These are phyloP conservation scores for Blastocrithidia nonstop DNA, from an alignment of 208 protist genomes.

Conservation along the genomic window DNA sequence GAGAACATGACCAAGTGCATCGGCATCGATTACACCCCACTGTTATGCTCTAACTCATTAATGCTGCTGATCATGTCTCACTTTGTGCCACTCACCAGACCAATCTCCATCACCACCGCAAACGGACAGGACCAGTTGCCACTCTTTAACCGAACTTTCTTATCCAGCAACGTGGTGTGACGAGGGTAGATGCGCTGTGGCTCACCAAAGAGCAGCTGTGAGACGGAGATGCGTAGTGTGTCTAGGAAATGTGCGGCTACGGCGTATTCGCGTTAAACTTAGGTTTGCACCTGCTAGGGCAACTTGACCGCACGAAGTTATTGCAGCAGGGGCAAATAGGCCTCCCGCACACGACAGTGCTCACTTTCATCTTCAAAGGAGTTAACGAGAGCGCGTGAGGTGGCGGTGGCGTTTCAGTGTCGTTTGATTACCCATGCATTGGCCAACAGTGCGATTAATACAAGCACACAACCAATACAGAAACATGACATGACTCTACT, in stretches of 20 bases:
- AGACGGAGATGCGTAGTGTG: conserved; percentile 4
- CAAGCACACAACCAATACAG: background rate
- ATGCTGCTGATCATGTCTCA: background rate
- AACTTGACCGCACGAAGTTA: conserved; percentile 6
- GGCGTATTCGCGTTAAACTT: conserved; percentile 7
- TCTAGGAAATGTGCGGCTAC: conserved; percentile 5
- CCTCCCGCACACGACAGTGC: background rate
- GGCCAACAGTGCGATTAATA: background rate
- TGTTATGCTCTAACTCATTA: too few relatives aligned
- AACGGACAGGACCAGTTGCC: background rate
- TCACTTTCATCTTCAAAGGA: conserved; percentile 2
- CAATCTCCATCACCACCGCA: background rate
- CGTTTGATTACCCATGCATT: background rate
- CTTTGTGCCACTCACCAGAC: background rate
- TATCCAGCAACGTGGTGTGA: background rate
- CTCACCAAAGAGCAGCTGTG: conserved; percentile 8
- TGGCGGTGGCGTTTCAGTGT: background rate
- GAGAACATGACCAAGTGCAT: background rate
- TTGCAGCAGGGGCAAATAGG: conserved; percentile 6
- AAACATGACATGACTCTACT: conserved; percentile 1
- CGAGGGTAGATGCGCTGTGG: background rate
- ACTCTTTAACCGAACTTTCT: background rate
- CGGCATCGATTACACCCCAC: background rate
- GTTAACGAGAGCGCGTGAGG: background rate
- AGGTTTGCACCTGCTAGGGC: background rate